Evolutionary conservation across 192 early-diverging fungal genomes (phyloP), one percentile per base, ranked within the genome.

Genomic region (Chytriomyces sp.): DNA sequence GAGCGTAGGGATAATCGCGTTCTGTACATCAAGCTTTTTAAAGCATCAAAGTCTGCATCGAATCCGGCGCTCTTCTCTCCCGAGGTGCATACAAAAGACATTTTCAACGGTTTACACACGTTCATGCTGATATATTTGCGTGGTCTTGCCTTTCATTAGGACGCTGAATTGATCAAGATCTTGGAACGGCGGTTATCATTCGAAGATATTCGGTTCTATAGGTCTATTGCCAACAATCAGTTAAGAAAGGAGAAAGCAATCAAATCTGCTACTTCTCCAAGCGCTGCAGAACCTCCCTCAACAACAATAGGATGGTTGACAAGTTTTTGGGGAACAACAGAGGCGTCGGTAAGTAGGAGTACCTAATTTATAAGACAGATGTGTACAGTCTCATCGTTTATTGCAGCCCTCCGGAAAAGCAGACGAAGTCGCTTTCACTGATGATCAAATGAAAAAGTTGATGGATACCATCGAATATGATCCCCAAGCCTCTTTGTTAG

Each of bases 401-500:
- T 58, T 30, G 56, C 56, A 58, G 31, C 19, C 14, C 12, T 14
- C 12, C 31, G 28, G 22, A 2, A 58, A 58, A 26, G 34, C 38
- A 44, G 64, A 70, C 17, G 44, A 31, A 14, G 14, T 71, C 3
- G 7, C 66, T 37, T 87, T 95, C 41, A 90, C 91, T 22, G 93
- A 94, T 36, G 90, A 89, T 52, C 93, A 98, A 64, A 88, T 92
- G 57, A 88, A 93, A 70, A 91, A 95, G 77, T 83, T 98, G 14
- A 96, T 94, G 82, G 90, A 96, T 34, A 92, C 93, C 7, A 98
- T 98, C 61, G 96, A 98, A 59, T 98, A 91, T 76, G 91, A 98
- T 74, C 94, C 94, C 60, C 84, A 90, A 19, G 80, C 89, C 0
- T 85, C 89, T 0, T 68, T 89, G 5, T 75, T 81, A 2, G 81